These are phyloP conservation scores for Alternaria sp. DNA, from an alignment of 2,329 filamentous ascomycete genomes.

Conservation along the genomic window DNA sequence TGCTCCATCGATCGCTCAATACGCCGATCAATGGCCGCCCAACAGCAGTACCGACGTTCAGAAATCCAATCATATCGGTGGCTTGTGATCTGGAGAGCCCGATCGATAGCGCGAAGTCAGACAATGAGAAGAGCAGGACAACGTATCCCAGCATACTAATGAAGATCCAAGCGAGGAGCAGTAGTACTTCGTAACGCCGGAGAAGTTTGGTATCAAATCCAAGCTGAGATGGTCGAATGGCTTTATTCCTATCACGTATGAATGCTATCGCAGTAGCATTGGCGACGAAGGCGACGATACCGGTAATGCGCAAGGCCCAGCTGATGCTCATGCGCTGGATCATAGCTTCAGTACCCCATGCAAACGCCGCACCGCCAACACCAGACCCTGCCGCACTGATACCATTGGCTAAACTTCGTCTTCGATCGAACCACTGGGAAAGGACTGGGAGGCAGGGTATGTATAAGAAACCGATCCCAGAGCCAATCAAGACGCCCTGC, in stretches of 20 bases:
- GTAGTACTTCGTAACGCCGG: conserved; percentile 44
- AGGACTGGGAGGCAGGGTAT: conserved; percentile 51
- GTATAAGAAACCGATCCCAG: conserved; percentile 54
- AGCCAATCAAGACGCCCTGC: conserved; percentile 54
- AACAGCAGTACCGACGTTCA: conserved; percentile 60
- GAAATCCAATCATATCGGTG: conserved; percentile 52
- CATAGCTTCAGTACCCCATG: conserved; percentile 48
- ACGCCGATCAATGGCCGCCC: conserved; percentile 59
- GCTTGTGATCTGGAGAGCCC: conserved; percentile 54
- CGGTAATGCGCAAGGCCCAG: conserved; percentile 56
- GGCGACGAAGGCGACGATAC: conserved; percentile 39
- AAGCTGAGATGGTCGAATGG: conserved; percentile 46
- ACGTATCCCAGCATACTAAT: conserved; percentile 60
- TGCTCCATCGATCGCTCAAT: conserved; percentile 56
- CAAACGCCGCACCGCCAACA: conserved; percentile 49
- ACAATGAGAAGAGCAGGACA: conserved; percentile 58
- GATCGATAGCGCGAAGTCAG: conserved; percentile 57
- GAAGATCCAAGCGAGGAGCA: conserved; percentile 56
- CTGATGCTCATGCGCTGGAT: conserved; percentile 46
- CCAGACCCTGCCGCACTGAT: conserved; percentile 54
- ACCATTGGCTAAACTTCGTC: conserved; percentile 53
- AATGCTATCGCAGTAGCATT: conserved; percentile 42
- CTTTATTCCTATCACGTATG: conserved; percentile 46
- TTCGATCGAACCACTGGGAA: conserved; percentile 55
- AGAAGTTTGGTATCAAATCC: conserved; percentile 50